A percentile compares a stretch with the other conserved stretches of the same genome.
phyloP scores from a whole-genome alignment of 2,329 filamentous ascomycete genomes.

The Paecilomyces sp. region DNA sequence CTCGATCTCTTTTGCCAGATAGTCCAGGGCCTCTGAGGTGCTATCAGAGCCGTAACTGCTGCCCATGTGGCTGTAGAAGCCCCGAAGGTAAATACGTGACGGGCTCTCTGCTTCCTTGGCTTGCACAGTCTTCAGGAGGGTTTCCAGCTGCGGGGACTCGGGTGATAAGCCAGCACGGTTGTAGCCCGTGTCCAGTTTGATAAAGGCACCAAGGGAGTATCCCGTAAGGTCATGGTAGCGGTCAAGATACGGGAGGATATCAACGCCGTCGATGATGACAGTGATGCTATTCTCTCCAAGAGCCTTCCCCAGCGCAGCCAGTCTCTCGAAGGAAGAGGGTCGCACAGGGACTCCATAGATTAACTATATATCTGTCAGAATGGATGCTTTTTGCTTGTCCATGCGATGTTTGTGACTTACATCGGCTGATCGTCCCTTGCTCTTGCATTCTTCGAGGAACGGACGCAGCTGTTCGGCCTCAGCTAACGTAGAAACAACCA shows the following conservation, averaged over 20 bases:
- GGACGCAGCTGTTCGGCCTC: conserved; percentile 62
- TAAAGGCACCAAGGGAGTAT: conserved; percentile 47
- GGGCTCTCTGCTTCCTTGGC: conserved; percentile 12
- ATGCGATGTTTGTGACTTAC: conserved; percentile 16
- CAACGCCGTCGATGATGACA: conserved; percentile 60
- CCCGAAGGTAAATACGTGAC: conserved; percentile 41
- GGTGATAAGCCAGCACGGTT: conserved; percentile 60
- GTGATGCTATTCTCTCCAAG: conserved; percentile 52
- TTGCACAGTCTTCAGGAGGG: conserved; percentile 15
- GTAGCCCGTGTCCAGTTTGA: conserved; percentile 68
- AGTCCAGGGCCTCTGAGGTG: conserved; percentile 51
- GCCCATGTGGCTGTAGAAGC: conserved; percentile 66
- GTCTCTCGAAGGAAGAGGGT: conserved; percentile 52
- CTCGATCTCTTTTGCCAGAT: conserved; percentile 54
- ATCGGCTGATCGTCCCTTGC: conserved; percentile 51
- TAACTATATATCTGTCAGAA: conserved; percentile 24
- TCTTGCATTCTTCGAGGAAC: conserved; percentile 53
- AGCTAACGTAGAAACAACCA: conserved; percentile 64
- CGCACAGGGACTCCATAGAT: conserved; percentile 67
- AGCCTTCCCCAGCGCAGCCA: conserved; percentile 48
- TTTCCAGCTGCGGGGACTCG: conserved; percentile 28
- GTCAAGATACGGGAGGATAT: conserved; percentile 49
- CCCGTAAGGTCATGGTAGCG: conserved; percentile 39
- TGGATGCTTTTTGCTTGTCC: not conserved
- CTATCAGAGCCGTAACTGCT: conserved; percentile 57